These are phyloP conservation scores for Fusarium algeriense DNA, from an alignment of 2,329 filamentous ascomycete species.

Conservation along the genomic window DNA sequence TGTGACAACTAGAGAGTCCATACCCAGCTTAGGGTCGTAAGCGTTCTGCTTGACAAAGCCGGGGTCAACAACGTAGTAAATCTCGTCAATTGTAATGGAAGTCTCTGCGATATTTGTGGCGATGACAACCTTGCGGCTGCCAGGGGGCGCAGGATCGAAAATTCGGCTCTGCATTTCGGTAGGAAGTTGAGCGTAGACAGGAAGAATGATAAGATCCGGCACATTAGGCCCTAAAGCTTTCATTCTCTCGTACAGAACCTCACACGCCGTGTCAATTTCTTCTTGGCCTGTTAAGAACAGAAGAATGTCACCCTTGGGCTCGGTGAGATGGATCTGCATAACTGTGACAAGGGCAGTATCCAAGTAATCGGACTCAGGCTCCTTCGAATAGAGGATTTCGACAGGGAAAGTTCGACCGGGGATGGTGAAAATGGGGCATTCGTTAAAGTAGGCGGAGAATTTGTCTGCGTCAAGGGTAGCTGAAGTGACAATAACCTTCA, in stretches of 20 bases:
- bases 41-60: slow-evolving; percentile 98
- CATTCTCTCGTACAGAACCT: slow-evolving; percentile 95
- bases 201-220: slow-evolving; percentile 90
- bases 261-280: slow-evolving; percentile 95
- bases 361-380: slow-evolving; percentile 95
- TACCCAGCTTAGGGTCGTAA: slow-evolving; percentile 96
- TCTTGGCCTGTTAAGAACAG: slow-evolving; percentile 97
- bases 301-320: slow-evolving; percentile 93
- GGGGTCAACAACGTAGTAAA: slow-evolving; percentile 97
- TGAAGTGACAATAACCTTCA: slow-evolving; percentile 96
- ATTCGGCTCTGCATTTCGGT: slow-evolving; percentile 94
- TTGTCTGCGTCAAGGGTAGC: slow-evolving; percentile 97
- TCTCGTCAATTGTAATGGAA: slow-evolving; percentile 96
- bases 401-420: slow-evolving; percentile 96
- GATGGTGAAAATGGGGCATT: slow-evolving; percentile 96
- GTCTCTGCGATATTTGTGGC: slow-evolving; percentile 99
- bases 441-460: slow-evolving; percentile 95
- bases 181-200: slow-evolving; percentile 94
- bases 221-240: slow-evolving; percentile 92
- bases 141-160: slow-evolving; percentile 90
- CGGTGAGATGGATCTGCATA: slow-evolving; percentile 97
- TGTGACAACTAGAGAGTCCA: slow-evolving; percentile 96
- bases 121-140: slow-evolving; percentile 92
- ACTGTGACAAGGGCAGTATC: slow-evolving; percentile 95
- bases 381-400: slow-evolving; percentile 93